These are phyloP conservation scores for Dovyalis caffra DNA, from an alignment of 345 rosid species.

Conservation along the genomic window DNA sequence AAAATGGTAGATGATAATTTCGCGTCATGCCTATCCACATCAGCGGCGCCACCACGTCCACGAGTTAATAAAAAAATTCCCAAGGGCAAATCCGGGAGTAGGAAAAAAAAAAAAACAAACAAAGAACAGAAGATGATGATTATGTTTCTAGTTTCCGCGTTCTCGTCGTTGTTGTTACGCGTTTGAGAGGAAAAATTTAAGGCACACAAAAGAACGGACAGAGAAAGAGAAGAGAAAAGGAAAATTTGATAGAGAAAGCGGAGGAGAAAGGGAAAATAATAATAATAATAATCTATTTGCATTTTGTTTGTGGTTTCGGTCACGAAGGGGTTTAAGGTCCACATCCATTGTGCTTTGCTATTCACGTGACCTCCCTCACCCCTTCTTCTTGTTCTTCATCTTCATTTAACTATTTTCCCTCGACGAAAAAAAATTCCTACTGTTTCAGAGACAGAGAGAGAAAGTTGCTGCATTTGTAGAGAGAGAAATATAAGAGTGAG, in stretches of 20 bases:
- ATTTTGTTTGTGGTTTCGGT: neutral
- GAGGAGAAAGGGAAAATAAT: neutral
- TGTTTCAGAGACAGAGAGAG: neutral
- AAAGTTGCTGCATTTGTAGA: neutral
- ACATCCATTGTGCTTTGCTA: neutral
- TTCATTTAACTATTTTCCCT: neutral
- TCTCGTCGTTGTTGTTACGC: constrained; percentile 33
- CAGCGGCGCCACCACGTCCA: too few relatives aligned
- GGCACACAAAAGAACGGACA: neutral
- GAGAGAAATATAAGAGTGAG: neutral
- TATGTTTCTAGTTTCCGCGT: constrained; percentile 19
- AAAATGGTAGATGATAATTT: too few relatives aligned
- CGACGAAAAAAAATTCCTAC: neutral
- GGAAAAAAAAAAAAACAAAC: neutral
- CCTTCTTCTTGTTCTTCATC: neutral
- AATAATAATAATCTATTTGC: neutral
- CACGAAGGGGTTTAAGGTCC: constrained; percentile 10
- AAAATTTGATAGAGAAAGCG: constrained; percentile 7
- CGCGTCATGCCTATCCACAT: too few relatives aligned
- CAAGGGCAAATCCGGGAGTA: too few relatives aligned
- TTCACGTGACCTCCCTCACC: constrained; percentile 6
- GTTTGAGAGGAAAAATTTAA: constrained; percentile 5
- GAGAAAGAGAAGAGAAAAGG: neutral
- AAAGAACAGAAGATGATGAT: neutral
- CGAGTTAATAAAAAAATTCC: too few relatives aligned